Evolutionary conservation across 2,329 filamentous ascomycete species (phyloP), one percentile per base, ranked within the genome.

Genomic region (Lasiodiplodia citricola): DNA sequence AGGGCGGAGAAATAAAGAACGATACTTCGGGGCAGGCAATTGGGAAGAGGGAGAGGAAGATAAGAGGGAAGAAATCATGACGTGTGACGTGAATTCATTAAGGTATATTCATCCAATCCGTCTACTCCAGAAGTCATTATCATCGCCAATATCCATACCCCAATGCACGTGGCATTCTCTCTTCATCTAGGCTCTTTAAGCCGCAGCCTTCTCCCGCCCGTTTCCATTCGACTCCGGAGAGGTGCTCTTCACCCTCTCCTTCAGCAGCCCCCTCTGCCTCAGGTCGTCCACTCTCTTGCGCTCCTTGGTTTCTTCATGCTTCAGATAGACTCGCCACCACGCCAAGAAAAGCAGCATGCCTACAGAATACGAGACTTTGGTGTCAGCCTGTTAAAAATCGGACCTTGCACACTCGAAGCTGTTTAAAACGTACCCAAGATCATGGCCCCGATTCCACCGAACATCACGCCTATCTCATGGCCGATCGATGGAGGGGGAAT

Each of bases 1-100:
- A 81, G 74, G 68, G 77, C 80, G 70, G 76, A 78, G 56, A 23
- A n/a, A 23, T 57, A 47, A 16, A 23, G 2, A n/a, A 23, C 18
- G 58, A 6, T 6, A 21, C 10, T 47, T 38, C 3, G 4, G 1
- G 11, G 23, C 4, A 2, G 35, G 21, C 8, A 10, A 8, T 10
- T 21, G 16, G 18, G 14, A 35, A 18, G 51, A 31, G 6, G 4
- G 2, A 18, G 23, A 35, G 14, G 31, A 10, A n/a, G 28, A 55
- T 7, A 37, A n/a, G 52, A 47, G n/a, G 6, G 31, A 56, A 57
- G 18, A 37, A 38, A 28, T 37, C 18, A 23, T 55, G 31, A 57
- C 13, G n/a, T 54, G 25, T 55, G 31, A 57, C 13, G n/a, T 54
- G 25, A 8, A 35, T 35, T 35, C 31, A 35, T 35, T 23, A 35